phyloP scores from a whole-genome alignment of 2,329 filamentous ascomycete genomes.

The Aspergillus fructus region DNA sequence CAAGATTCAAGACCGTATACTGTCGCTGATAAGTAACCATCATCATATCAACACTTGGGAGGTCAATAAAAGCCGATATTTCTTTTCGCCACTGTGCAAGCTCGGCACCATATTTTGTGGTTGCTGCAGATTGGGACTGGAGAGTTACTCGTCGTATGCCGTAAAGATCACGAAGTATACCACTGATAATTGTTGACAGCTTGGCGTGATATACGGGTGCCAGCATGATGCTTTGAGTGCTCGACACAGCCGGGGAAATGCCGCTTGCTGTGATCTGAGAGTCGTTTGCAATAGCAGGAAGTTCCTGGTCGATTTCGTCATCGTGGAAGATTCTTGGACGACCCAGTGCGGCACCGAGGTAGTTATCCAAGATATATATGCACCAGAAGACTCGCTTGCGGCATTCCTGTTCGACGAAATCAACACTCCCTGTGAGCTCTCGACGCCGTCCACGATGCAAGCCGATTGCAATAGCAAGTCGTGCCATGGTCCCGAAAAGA shows the following conservation, averaged over 20 bases:
- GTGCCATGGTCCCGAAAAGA: slow-evolving; percentile 33
- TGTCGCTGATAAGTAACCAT: slow-evolving; percentile 52
- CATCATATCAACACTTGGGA: slow-evolving; percentile 32
- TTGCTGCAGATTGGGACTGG: slow-evolving; percentile 30
- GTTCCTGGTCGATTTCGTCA: slow-evolving; percentile 22
- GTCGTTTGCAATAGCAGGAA: slow-evolving; percentile 22
- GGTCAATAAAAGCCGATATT: slow-evolving; percentile 35
- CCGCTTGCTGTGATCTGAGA: slow-evolving; percentile 16
- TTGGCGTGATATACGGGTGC: slow-evolving; percentile 47
- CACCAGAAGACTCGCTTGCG: slow-evolving; percentile 21
- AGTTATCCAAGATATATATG: slow-evolving; percentile 20
- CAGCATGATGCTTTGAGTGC: slow-evolving; percentile 43
- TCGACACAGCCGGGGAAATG: slow-evolving; percentile 24
- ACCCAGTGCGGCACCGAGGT: slow-evolving; percentile 19
- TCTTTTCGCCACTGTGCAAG: slow-evolving; percentile 48
- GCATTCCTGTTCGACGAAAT: slow-evolving; percentile 18
- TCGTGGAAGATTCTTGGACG: slow-evolving; percentile 20
- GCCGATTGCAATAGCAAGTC: slow-evolving; percentile 34
- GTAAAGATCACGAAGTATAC: slow-evolving; percentile 48
- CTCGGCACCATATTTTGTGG: slow-evolving; percentile 43
- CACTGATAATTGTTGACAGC: slow-evolving; percentile 46
- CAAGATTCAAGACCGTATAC: slow-evolving; percentile 35
- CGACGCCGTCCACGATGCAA: slow-evolving; percentile 23
- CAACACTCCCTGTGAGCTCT: slow-evolving; percentile 2
- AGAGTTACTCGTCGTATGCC: slow-evolving; percentile 14